Base-by-base conservation (phyloP, 805 yeast species). In the Nakazawaea molendinolei region DNA sequence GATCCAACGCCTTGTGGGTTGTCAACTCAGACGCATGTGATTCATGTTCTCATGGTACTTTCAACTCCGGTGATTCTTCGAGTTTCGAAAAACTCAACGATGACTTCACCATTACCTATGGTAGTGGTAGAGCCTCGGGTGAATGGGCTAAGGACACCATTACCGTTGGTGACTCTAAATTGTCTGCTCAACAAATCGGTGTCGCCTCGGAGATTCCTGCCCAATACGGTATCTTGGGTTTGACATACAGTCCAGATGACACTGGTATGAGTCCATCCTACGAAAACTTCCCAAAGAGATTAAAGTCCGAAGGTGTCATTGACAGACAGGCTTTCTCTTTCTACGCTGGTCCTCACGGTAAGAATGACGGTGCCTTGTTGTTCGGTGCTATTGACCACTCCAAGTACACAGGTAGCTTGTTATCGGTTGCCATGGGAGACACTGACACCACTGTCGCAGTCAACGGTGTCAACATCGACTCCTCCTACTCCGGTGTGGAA, bases 1-100 rank as follows among this genome's bases (percentile, higher is more conserved):
- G 90, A 2, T 79, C 87, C 0, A 69, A 83, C 0, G 90, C 81
- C 50, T 57, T 83, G 18, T 80, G 85, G 84, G 73, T 80, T 16
- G 63, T 71, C 41, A 61, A 66, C 19, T 51, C 68, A 2, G 47
- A 57, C 28, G 76, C 74, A 47, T 36, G 39, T 17, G 10, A 16
- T 8, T 13, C 23, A n/a, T 38, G 36, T 23, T 27, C 29, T 1
- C 23, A 31, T 36, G 53, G 53, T 15, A 44, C 52, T 12, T 55
- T 47, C 40, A 39, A 52, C 36, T 35, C 40, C 15, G 28, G 44
- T 6, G 23, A 28, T 6, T 46, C 51, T 7, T 31, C 48, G 6
- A 39, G 53, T 5, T 52, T 34, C 41, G 33, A 39, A n/a, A 20
- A 33, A 8, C n/a, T 38, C 8, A 25, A 28, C 13, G 39, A 39